Evolutionary conservation across 2,329 filamentous ascomycete genomes (phyloP), one percentile per base, ranked within the genome.

Genomic region (Scopulariopsis brevicaulis): DNA sequence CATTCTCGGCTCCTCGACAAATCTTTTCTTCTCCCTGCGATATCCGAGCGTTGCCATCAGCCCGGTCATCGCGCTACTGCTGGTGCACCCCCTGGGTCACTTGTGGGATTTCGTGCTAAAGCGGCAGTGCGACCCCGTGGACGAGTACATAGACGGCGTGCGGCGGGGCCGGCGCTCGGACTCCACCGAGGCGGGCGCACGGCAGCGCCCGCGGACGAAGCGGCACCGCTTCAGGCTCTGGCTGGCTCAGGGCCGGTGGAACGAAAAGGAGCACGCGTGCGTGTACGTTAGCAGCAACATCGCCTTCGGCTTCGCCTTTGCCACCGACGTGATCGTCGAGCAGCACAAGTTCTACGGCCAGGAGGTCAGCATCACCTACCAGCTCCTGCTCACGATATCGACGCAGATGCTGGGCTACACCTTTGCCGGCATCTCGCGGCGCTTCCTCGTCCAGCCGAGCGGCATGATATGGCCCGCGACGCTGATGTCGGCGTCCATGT

Each of bases 401-500:
- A 94, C 90, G 0, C 90, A 96, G 68, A 89, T 94, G 32, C 74
- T 95, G 37, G 90, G 90, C 15, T 95, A 95, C 69, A 85, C 90
- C 3, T 90, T 96, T 68, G 90, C 90, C 55, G 90, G 90, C 1
- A 76, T 96, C 51, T 89, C 89, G 1, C 79, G 90, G 59, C 83
- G 88, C 55, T 94, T 91, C 68, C 78, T 96, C 4, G 90, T 96
- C 32, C 83, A 89, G 28, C 90, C 90, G 0, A 89, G 87, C 61
- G 89, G 89, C 60, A 95, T 96, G 87, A 90, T 96, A 54, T 96
- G 90, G 90, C 90, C 90, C 1, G 87, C 87, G 24, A 95, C 90
- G 0, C 76, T 96, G 55, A 91, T 93, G 79, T 93, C 90, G 22
- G 90, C 89, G 0, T 86, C 90, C 65, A 92, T 96, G 88, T 94